Evolutionary conservation across 2,329 filamentous ascomycete species (phyloP).

Genomic region (Xylariaceae sp.): DNA sequence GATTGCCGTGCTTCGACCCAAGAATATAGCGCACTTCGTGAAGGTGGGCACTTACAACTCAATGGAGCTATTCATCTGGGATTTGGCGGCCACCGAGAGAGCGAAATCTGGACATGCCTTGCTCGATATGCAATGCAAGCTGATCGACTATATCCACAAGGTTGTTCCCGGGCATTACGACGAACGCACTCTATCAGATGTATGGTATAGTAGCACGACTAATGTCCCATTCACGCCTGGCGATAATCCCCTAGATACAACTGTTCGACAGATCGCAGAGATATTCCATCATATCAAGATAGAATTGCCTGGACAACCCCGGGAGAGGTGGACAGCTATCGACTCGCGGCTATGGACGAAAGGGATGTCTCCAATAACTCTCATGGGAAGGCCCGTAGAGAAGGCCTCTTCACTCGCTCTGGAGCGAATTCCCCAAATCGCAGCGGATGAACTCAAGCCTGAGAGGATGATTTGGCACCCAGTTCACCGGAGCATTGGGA

Average conservation of each 20-base stretch:
- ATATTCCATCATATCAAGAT: conserved; percentile 31
- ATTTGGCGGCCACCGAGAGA: conserved; percentile 32
- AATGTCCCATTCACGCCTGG: conserved; percentile 28
- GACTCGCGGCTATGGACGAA: conserved; percentile 16
- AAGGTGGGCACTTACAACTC: conserved; percentile 21
- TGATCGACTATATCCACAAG: conserved; percentile 37
- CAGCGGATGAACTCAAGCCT: conserved; percentile 23
- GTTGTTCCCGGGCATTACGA: conserved; percentile 29
- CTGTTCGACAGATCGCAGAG: conserved; percentile 35
- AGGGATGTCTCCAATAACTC: conserved; percentile 9
- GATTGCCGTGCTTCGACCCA: conserved; percentile 44
- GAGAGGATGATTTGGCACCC: conserved; percentile 44
- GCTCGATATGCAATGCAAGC: conserved; percentile 39
- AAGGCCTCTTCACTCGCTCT: conserved; percentile 4
- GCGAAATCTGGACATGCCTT: conserved; percentile 27
- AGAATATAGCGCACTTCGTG: conserved; percentile 31
- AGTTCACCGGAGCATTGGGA: conserved; percentile 31
- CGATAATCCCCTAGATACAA: conserved; percentile 38
- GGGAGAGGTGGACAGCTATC: conserved; percentile 35
- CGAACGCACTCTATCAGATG: conserved; percentile 33
- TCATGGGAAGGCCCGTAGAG: background rate
- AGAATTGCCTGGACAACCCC: conserved; percentile 36
- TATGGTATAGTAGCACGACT: conserved; percentile 40
- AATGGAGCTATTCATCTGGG: conserved; percentile 53
- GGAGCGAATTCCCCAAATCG: conserved; percentile 20